These are phyloP conservation scores for Pterocarpus macrocarpus DNA, from an alignment of 306 rosid genomes.

Conservation along the genomic window DNA sequence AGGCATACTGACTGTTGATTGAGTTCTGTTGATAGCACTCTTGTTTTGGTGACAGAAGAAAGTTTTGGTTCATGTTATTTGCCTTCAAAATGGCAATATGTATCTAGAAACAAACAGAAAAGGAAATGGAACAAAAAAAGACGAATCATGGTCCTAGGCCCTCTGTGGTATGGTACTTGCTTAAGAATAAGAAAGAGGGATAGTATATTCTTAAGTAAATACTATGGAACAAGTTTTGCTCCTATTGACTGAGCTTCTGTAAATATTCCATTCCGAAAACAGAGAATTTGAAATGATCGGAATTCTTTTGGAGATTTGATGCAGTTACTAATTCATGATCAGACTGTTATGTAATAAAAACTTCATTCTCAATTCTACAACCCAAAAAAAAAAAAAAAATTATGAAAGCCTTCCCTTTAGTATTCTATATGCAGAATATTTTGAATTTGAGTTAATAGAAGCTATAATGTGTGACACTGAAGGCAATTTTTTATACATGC, in stretches of 20 bases:
- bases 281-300: background rate
- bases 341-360: background rate
- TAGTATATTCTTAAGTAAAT: background rate
- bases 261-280: background rate
- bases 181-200: background rate
- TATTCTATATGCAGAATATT: background rate
- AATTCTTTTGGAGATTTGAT: background rate
- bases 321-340: background rate
- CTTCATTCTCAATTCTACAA: conserved; percentile 4
- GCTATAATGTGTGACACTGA: conserved; percentile 4
- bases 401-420: conserved; percentile 5
- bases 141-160: conserved; percentile 10
- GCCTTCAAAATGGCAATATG: background rate
- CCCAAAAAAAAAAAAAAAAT: too few relatives aligned
- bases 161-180: background rate
- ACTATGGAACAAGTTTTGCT: background rate
- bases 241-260: background rate
- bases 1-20: conserved; percentile 12
- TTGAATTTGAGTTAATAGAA: conserved; percentile 13
- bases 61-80: background rate
- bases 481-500: background rate
- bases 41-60: conserved; percentile 24
- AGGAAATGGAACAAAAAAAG: background rate
- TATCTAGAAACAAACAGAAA: conserved; percentile 22
- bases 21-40: conserved; percentile 12